Percentiles rank a stretch among this genome's conserved stretches.
phyloP scores from a whole-genome alignment of 192 early-diverging fungal species.

The Geranomyces michiganensis region DNA sequence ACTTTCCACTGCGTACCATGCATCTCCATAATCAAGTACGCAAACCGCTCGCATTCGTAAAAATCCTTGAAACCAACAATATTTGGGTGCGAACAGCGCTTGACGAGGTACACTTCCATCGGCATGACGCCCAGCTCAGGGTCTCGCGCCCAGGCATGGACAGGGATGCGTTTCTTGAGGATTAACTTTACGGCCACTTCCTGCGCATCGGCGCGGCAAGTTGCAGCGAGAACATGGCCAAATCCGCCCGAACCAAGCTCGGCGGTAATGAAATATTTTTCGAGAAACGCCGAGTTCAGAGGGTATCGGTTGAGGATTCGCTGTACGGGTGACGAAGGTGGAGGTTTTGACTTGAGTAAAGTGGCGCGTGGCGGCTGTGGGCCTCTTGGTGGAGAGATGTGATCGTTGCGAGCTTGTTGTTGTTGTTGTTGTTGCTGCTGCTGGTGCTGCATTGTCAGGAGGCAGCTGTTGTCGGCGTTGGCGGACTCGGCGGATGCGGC shows the following conservation, averaged over 20 bases:
- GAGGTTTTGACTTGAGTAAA: too few species aligned
- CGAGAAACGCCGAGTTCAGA: conserved; percentile 28
- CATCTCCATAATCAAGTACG: conserved; percentile 53
- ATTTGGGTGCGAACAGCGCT: conserved; percentile 53
- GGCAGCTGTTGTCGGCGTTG: neutral
- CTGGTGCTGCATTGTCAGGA: neutral
- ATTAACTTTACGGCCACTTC: conserved; percentile 82
- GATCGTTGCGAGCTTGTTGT: neutral
- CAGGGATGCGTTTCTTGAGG: conserved; percentile 45
- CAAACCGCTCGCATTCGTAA: conserved; percentile 45
- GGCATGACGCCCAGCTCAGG: conserved; percentile 50
- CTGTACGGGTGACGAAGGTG: conserved; percentile 13
- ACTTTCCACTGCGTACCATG: conserved; percentile 46
- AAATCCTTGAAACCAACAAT: conserved; percentile 63
- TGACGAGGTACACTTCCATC: conserved; percentile 49
- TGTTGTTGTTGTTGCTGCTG: neutral
- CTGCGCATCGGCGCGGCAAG: conserved; percentile 47
- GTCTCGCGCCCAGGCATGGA: conserved; percentile 47
- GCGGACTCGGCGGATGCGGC: neutral
- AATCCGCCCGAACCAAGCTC: conserved; percentile 73
- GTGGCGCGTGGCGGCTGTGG: neutral
- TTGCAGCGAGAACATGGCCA: conserved; percentile 67
- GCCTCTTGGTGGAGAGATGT: conserved; percentile 3
- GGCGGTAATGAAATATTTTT: conserved; percentile 35
- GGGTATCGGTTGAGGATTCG: conserved; percentile 30